A percentile compares a stretch with the other conserved stretches of the same genome.
Conservation (phyloP, 768 basidiomycete species). For the Lentinula raphanica region DNA sequence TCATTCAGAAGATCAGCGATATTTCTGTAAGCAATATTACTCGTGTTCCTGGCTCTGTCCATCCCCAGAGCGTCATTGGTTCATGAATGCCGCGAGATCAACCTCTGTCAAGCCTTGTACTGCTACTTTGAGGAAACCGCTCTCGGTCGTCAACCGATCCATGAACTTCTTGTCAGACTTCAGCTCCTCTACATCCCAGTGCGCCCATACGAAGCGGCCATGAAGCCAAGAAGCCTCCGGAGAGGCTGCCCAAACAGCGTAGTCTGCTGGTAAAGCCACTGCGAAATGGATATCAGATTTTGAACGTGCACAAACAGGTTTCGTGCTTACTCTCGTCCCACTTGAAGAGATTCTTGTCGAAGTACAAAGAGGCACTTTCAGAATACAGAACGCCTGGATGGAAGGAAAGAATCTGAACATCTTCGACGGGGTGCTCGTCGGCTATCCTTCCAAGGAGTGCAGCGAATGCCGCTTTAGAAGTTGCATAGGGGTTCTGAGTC, state of each 20-base stretch:
- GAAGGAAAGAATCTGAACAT: not conserved
- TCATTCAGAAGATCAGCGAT: too few species aligned
- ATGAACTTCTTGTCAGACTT: not conserved
- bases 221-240: not conserved
- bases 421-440: not conserved
- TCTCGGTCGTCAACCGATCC: not conserved
- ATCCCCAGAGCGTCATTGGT: not conserved
- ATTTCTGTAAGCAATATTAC: too few species aligned
- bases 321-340: not conserved
- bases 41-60: too few species aligned
- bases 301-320: not conserved
- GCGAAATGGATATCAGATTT: not conserved
- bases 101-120: not conserved
- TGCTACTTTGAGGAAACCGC: not conserved
- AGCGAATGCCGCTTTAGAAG: not conserved
- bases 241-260: slow-evolving; percentile 1
- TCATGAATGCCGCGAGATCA: not conserved
- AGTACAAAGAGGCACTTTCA: not conserved
- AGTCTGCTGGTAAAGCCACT: slow-evolving; percentile 1
- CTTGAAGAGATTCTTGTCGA: not conserved
- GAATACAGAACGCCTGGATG: slow-evolving; percentile 1
- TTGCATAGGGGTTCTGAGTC: not conserved
- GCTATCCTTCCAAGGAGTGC: not conserved
- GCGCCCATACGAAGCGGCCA: not conserved
- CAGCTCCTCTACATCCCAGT: not conserved